Evolutionary conservation across 2,329 filamentous ascomycete genomes (phyloP).

Genomic region (Fusarium secorum): DNA sequence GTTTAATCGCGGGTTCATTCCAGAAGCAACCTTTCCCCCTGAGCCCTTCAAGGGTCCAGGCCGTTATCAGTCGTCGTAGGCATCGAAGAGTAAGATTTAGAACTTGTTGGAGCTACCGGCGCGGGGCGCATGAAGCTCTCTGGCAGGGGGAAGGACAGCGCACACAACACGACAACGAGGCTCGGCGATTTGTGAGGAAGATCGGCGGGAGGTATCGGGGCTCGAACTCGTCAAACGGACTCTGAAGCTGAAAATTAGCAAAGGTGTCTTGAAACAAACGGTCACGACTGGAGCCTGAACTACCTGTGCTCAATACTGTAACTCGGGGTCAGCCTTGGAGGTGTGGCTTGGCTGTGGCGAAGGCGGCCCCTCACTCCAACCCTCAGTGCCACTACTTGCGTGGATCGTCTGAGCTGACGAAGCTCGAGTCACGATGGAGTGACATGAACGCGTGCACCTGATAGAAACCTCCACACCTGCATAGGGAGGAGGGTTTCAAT

Average conservation of each 20-base stretch:
- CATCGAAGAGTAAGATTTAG: conserved; percentile 46
- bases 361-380: conserved; percentile 32
- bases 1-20: conserved; percentile 38
- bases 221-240: neutral
- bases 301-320: conserved; percentile 36
- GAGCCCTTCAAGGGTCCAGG: conserved; percentile 52
- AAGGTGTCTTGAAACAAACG: conserved; percentile 35
- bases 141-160: conserved; percentile 11
- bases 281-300: conserved; percentile 42
- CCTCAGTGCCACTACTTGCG: neutral
- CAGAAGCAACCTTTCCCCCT: conserved; percentile 41
- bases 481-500: neutral
- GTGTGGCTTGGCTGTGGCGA: conserved; percentile 41
- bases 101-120: conserved; percentile 39
- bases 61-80: conserved; percentile 42
- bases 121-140: conserved; percentile 43
- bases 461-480: conserved; percentile 4
- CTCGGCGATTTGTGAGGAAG: neutral
- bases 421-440: conserved; percentile 35
- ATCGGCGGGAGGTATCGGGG: neutral
- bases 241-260: conserved; percentile 29
- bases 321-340: conserved; percentile 45
- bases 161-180: conserved; percentile 16
- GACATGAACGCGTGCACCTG: conserved; percentile 30
- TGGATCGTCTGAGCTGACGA: conserved; percentile 22